phyloP scores from a whole-genome alignment of 352 stramenopile genomes.

The Thraustochytrium striatum region DNA sequence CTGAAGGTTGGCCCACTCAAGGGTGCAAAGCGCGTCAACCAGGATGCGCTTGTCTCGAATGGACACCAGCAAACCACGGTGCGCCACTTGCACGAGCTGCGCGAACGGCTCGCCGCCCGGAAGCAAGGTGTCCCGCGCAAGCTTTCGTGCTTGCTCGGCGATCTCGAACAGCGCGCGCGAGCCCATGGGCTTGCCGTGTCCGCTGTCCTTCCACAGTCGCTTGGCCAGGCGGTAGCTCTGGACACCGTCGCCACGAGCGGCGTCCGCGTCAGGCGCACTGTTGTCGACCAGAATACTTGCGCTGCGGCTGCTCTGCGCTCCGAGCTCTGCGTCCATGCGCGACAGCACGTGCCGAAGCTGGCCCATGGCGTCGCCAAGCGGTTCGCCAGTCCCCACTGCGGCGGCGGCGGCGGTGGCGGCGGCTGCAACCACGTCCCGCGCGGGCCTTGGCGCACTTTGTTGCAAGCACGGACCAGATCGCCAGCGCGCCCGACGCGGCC shows the following conservation, averaged over 20 bases:
- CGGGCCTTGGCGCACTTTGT: too few species aligned
- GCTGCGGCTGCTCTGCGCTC: neutral
- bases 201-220: neutral
- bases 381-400: too few species aligned
- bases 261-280: too few species aligned
- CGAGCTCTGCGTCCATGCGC: neutral
- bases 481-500: too few species aligned
- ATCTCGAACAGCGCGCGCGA: neutral
- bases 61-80: conserved; percentile 61
- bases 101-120: neutral
- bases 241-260: too few species aligned
- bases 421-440: too few species aligned
- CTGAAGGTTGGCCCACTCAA: conserved; percentile 65
- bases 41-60: conserved; percentile 60
- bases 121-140: neutral
- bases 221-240: too few species aligned
- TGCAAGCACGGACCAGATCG: too few species aligned
- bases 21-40: conserved; percentile 64
- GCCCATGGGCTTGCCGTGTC: neutral
- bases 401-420: too few species aligned
- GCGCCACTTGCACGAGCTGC: conserved; percentile 38
- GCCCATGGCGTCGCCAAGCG: too few species aligned
- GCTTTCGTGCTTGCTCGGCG: neutral
- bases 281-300: too few species aligned
- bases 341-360: neutral